A percentile compares a stretch with the other conserved stretches of the same genome.
phyloP scores from a whole-genome alignment of 148 eudicot genomes.

The Heliamphora exappendiculata region DNA sequence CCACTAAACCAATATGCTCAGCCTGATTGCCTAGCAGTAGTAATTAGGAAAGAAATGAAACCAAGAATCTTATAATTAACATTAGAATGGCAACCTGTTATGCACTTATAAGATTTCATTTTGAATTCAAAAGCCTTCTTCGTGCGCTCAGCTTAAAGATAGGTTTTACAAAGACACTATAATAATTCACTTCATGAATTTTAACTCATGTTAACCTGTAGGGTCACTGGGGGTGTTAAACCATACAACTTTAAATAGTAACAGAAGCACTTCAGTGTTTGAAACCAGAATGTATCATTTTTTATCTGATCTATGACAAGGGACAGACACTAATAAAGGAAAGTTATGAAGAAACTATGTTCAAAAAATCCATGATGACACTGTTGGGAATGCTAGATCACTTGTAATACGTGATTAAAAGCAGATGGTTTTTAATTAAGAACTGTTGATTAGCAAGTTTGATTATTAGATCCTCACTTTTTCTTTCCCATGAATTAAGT shows the following conservation, averaged over 20 bases:
- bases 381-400: neutral
- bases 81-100: neutral
- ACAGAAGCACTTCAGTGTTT: neutral
- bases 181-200: neutral
- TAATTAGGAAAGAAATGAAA: conserved; percentile 5
- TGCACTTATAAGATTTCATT: neutral
- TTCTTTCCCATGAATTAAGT: neutral
- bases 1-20: neutral
- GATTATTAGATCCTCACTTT: neutral
- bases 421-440: neutral
- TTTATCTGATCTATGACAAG: neutral
- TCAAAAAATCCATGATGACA: neutral
- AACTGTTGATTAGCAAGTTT: neutral
- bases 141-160: neutral
- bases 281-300: neutral
- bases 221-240: neutral
- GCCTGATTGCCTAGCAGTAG: neutral
- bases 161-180: neutral
- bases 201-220: neutral
- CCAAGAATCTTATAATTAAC: neutral
- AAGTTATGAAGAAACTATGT: neutral
- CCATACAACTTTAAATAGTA: neutral
- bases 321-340: neutral
- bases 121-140: neutral
- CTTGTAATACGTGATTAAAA: neutral